phyloP scores from a whole-genome alignment of 495 filamentous ascomycete species.

The Annulohypoxylon nitens region DNA sequence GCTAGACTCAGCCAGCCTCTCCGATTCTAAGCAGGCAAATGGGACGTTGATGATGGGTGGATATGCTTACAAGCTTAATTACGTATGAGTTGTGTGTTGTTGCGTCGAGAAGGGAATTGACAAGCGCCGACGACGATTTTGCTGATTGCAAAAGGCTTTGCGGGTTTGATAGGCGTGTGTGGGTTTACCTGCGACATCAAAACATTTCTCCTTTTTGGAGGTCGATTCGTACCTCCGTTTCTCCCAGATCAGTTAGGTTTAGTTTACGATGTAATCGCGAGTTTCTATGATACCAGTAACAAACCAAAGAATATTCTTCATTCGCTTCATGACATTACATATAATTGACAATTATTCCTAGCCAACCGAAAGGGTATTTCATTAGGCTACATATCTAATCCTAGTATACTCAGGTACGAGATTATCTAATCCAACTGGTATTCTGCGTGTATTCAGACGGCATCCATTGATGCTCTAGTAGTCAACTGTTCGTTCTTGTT shows the following conservation, averaged over 20 bases:
- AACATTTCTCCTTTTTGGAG: conserved; percentile 50
- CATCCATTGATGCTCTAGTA: conserved; percentile 88
- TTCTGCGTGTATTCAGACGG: conserved; percentile 68
- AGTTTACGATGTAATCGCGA: conserved; percentile 54
- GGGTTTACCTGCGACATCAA: conserved; percentile 41
- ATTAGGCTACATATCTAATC: neutral
- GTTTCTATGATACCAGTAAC: conserved; percentile 53
- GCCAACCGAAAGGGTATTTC: neutral
- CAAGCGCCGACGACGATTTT: conserved; percentile 28
- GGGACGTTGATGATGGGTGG: conserved; percentile 33
- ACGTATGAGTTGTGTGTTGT: conserved; percentile 3
- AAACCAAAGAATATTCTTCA: conserved; percentile 15
- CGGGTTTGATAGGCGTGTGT: conserved; percentile 8
- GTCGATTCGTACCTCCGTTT: conserved; percentile 36
- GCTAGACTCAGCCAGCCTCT: conserved; percentile 30
- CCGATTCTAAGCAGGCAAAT: conserved; percentile 30
- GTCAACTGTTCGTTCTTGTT: conserved; percentile 99
- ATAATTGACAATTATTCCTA: conserved; percentile 1
- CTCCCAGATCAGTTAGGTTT: conserved; percentile 52
- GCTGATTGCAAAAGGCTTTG: conserved; percentile 12
- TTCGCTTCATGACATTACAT: conserved; percentile 14
- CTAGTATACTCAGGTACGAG: neutral
- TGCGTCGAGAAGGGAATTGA: conserved; percentile 23
- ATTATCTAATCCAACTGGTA: conserved; percentile 2
- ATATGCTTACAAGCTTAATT: conserved; percentile 44